Evolutionary conservation across 352 stramenopile genomes (phyloP), one percentile per base, ranked within the genome.

Genomic region (Phytopythium litorale): DNA sequence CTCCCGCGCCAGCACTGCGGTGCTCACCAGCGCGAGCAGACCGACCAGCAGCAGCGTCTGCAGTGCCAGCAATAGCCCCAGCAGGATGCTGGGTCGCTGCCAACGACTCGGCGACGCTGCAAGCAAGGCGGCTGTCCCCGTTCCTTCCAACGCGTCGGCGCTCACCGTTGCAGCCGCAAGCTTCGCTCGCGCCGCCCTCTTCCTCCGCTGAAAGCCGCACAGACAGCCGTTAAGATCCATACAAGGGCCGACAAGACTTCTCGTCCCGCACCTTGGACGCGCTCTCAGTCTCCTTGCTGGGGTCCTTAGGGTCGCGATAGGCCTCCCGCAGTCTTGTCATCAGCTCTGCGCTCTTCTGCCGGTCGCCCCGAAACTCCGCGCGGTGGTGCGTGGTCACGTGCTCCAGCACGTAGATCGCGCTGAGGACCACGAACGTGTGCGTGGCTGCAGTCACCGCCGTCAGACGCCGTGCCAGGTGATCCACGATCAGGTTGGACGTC

Each of bases 1-100:
- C 30, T 85, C 76, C 72, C 74, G 81, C 8, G 76, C 74, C 52
- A 71, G 56, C 45, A 80, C 43, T 15, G 75, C 21, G 28, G 61
- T 65, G 2, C 45, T 43, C 16, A 65, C 72, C 9, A 79, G 49
- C 23, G 61, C 7, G 35, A 73, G 25, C 54, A 81, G 70, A 12
- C 55, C 54, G 35, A 73, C 7, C 56, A 85, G 42, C 38, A 85
- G 58, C 3, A 76, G 35, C 43, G 66, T 55, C 58, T 83, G 73
- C 3, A 64, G n/a, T 16, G 75, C 18, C 21, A 66, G 63, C 28
- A 81, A 33, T 13, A 78, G 11, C 13, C 60, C 52, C 42, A 85
- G 48, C 25, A 64, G 71, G n/a, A 85, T 62, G 23, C 46, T 55
- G 8, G 61, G 67, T 19, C 68, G 42, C 9, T 53, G 60, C 23